These are phyloP conservation scores for Pichia sp. DNA, from an alignment of 1,139 yeast species.

Conservation along the genomic window DNA sequence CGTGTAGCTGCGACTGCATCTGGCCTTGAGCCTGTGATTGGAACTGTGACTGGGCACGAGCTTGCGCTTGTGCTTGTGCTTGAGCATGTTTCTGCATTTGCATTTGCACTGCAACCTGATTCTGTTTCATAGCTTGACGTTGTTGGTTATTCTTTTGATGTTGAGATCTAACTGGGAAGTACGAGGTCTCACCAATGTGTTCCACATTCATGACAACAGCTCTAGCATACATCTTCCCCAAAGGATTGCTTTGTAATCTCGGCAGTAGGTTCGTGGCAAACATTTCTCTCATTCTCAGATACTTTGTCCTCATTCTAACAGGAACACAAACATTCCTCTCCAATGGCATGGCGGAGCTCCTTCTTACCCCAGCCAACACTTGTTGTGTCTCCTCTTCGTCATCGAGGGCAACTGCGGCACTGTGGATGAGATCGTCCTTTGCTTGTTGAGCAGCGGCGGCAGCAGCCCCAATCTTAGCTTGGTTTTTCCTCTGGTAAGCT, in stretches of 20 bases:
- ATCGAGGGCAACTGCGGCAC: slow-evolving; percentile 33
- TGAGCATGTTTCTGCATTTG: slow-evolving; percentile 17
- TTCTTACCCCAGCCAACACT: slow-evolving; percentile 85
- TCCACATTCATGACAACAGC: slow-evolving; percentile 70
- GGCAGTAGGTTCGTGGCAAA: slow-evolving; percentile 58
- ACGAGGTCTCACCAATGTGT: slow-evolving; percentile 41
- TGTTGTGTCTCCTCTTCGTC: slow-evolving; percentile 95
- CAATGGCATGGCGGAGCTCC: slow-evolving; percentile 74
- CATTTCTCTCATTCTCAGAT: slow-evolving; percentile 77
- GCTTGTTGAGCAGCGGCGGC: slow-evolving; percentile 59
- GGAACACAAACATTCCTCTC: slow-evolving; percentile 73
- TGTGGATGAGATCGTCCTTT: slow-evolving; percentile 36
- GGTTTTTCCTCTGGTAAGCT: slow-evolving; percentile 87
- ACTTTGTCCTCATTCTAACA: slow-evolving; percentile 59
- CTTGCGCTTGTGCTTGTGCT: slow-evolving; percentile 5
- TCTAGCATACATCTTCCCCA: slow-evolving; percentile 70
- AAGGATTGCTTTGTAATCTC: slow-evolving; percentile 34
- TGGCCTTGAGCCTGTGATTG: slow-evolving; percentile 3
- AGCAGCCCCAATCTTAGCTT: slow-evolving; percentile 80
- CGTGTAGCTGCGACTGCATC: background rate
- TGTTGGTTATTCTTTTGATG: slow-evolving; percentile 21
- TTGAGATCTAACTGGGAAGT: slow-evolving; percentile 60
- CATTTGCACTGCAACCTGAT: slow-evolving; percentile 12
- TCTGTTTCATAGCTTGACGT: slow-evolving; percentile 8
- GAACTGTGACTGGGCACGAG: slow-evolving; percentile 1